Evolutionary conservation across 1,284 basidiomycete genomes (phyloP), one percentile per base, ranked within the genome.

Genomic region (Ganoderma boninense): DNA sequence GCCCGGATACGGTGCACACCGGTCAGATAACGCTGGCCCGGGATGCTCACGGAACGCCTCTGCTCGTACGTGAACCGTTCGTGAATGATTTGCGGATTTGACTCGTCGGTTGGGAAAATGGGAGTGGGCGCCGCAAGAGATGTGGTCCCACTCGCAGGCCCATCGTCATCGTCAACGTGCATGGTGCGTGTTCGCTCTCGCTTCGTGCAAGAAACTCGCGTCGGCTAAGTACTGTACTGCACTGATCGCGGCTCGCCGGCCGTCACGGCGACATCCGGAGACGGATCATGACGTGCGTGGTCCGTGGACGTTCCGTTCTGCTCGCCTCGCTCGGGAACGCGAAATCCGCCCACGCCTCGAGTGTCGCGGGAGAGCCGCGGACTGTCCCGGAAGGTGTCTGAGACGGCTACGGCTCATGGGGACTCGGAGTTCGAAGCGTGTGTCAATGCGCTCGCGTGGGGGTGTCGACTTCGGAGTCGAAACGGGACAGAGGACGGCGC

Each of bases 1-100:
- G 54, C 54, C 29, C 54, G 54, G 54, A 29, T 32, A 57, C 6
- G 54, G 54, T 35, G 16, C 54, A 57, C 2, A 57, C 54, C 54
- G 54, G 54, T 52, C 54, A 57, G 26, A 57, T 57, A 35, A 32
- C 32, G 54, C 54, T 57, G 49, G 14, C 54, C 54, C 54, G 54
- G 54, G 26, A 57, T 57, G 32, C 54, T 57, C 54, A 57, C 54
- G 49, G 49, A 52, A 52, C 23, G n/a, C 46, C 6, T n/a, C n/a
- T n/a, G 8, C n/a, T 49, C n/a, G 49, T 52, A 52, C n/a, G n/a
- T n/a, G n/a, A n/a, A n/a, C n/a, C n/a, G n/a, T n/a, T n/a, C n/a
- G n/a, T n/a, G n/a, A n/a, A n/a, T n/a, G n/a, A n/a, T n/a, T n/a
- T 6, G 49, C 26, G 26, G 49, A 23, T 8, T 11, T 49, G 46